Evolutionary conservation across 306 rosid species (phyloP).

Genomic region (Lotus japonicus): DNA sequence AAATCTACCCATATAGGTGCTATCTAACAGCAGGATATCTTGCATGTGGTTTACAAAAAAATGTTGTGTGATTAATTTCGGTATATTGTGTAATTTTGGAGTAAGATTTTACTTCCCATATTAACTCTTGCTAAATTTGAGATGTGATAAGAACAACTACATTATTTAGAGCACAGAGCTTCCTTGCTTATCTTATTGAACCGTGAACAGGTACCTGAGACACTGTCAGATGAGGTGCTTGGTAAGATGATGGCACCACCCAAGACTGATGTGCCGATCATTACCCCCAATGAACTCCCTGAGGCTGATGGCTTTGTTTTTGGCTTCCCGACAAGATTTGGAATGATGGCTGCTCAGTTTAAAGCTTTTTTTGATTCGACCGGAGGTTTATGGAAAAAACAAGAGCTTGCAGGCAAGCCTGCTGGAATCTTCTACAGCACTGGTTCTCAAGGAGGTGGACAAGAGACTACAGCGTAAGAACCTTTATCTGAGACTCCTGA

Average conservation of each 20-base stretch:
- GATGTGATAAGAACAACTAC: not conserved
- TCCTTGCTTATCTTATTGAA: slow-evolving; percentile 13
- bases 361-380: slow-evolving; percentile 87
- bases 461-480: slow-evolving; percentile 95
- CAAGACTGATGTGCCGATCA: slow-evolving; percentile 66
- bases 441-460: slow-evolving; percentile 97
- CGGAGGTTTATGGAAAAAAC: slow-evolving; percentile 86
- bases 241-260: slow-evolving; percentile 97
- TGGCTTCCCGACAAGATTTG: slow-evolving; percentile 95
- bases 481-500: no score
- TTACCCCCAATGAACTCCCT: slow-evolving; percentile 68
- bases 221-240: slow-evolving; percentile 62
- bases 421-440: slow-evolving; percentile 93
- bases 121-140: not conserved
- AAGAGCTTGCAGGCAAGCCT: slow-evolving; percentile 93
- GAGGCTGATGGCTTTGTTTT: slow-evolving; percentile 87
- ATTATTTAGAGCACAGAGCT: not conserved
- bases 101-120: not conserved
- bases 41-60: no score
- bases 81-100: not conserved
- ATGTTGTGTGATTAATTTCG: no score
- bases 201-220: slow-evolving; percentile 75
- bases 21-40: no score
- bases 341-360: slow-evolving; percentile 99
- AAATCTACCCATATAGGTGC: no score